phyloP scores from a whole-genome alignment of 2,329 filamentous ascomycete species.

The Lachnellula occidentalis region DNA sequence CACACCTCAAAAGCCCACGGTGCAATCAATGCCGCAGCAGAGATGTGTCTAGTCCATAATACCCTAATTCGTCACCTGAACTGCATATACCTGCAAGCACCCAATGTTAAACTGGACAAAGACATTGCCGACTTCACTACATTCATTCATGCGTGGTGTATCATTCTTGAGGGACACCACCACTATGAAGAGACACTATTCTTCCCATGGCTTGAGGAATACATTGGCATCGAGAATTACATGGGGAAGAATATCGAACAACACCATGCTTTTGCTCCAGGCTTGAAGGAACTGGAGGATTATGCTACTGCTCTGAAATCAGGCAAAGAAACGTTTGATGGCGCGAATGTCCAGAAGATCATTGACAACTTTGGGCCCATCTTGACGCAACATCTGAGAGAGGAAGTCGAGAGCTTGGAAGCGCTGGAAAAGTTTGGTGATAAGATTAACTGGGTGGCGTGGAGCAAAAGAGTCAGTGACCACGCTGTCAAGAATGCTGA shows the following conservation, averaged over 20 bases:
- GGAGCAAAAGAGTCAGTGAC: slow-evolving; percentile 22
- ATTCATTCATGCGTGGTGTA: slow-evolving; percentile 29
- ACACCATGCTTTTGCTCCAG: slow-evolving; percentile 36
- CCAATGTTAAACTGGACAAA: slow-evolving; percentile 33
- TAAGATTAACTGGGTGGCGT: slow-evolving; percentile 32
- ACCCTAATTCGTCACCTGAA: slow-evolving; percentile 34
- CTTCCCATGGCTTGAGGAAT: slow-evolving; percentile 36
- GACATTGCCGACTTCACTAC: slow-evolving; percentile 32
- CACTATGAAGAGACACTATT: slow-evolving; percentile 34
- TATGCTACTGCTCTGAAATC: slow-evolving; percentile 31
- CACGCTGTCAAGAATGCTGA: slow-evolving; percentile 14
- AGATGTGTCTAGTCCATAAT: slow-evolving; percentile 34
- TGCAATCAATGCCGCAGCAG: slow-evolving; percentile 26
- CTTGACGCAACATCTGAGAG: slow-evolving; percentile 33
- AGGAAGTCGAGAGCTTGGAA: slow-evolving; percentile 37
- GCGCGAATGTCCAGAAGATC: slow-evolving; percentile 27
- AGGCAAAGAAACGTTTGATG: slow-evolving; percentile 30
- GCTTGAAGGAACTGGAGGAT: slow-evolving; percentile 29
- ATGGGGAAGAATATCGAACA: slow-evolving; percentile 40
- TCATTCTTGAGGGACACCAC: slow-evolving; percentile 36
- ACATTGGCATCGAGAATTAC: slow-evolving; percentile 32
- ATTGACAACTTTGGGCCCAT: slow-evolving; percentile 35
- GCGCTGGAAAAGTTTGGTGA: slow-evolving; percentile 32
- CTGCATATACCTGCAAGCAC: slow-evolving; percentile 34
- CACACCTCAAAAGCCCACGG: slow-evolving; percentile 5